A percentile compares a stretch with the other conserved stretches of the same genome.
phyloP scores from a whole-genome alignment of 179 eudicot genomes.

The Patellifolia procumbens region DNA sequence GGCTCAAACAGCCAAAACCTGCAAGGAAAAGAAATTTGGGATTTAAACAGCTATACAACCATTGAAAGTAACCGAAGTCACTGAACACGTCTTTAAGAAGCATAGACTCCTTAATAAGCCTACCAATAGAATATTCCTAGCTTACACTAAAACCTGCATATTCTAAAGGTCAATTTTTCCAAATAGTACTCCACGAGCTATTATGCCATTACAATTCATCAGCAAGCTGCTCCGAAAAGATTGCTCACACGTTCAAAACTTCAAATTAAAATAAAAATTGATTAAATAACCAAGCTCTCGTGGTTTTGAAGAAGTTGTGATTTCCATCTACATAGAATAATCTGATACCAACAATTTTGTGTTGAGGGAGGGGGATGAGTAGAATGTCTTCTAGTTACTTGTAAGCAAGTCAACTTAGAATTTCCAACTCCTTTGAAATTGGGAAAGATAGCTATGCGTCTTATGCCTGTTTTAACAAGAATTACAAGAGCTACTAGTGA shows the following conservation, averaged over 20 bases:
- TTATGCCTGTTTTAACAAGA: background rate
- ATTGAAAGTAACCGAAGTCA: background rate
- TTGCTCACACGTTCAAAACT: background rate
- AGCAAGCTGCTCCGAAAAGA: background rate
- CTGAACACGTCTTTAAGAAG: background rate
- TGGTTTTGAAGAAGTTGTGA: background rate
- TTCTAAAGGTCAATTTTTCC: background rate
- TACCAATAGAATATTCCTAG: background rate
- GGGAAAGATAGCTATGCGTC: background rate
- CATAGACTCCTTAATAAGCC: background rate
- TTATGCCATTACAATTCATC: background rate
- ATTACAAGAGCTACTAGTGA: background rate
- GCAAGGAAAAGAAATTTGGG: slow-evolving; percentile 20
- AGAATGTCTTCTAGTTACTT: background rate
- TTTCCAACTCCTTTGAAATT: background rate
- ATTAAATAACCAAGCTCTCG: background rate
- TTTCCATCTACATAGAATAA: background rate
- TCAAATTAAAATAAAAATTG: background rate
- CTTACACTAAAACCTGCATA: background rate
- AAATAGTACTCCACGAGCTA: background rate
- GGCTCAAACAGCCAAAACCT: slow-evolving; percentile 98
- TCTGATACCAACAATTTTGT: background rate
- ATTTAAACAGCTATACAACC: slow-evolving; percentile 11
- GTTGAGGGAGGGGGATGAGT: background rate
- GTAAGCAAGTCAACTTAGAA: background rate